phyloP scores from a whole-genome alignment of 108 stramenopile species.

The Chaetoceros muelleri region DNA sequence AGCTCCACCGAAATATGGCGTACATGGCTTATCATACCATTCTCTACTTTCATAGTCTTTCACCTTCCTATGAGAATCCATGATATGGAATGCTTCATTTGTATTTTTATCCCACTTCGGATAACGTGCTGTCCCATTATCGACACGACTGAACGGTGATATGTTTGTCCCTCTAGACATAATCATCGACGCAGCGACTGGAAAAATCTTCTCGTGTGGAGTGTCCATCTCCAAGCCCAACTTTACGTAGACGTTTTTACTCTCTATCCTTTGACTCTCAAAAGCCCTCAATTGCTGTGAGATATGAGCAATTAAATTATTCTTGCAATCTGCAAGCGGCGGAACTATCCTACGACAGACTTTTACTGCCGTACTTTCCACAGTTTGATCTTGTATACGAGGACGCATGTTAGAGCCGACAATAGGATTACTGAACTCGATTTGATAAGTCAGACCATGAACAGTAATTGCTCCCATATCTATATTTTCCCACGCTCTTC shows the following conservation, averaged over 20 bases:
- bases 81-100: constrained; percentile 16
- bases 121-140: constrained; percentile 43
- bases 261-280: constrained; percentile 17
- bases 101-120: constrained; percentile 18
- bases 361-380: constrained; percentile 19
- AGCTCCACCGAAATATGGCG: constrained; percentile 25
- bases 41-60: constrained; percentile 29
- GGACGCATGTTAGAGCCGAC: constrained; percentile 19
- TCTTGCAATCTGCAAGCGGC: constrained; percentile 18
- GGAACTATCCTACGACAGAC: constrained; percentile 23
- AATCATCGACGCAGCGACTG: constrained; percentile 13
- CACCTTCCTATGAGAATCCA: constrained; percentile 31
- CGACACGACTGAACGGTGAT: constrained; percentile 27
- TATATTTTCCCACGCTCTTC: constrained; percentile 27
- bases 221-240: constrained; percentile 32
- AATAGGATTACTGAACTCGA: constrained; percentile 30
- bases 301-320: constrained; percentile 23
- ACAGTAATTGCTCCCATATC: constrained; percentile 30
- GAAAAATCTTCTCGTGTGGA: constrained; percentile 22
- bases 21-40: constrained; percentile 31
- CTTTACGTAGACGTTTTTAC: constrained; percentile 30
- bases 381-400: constrained; percentile 1
- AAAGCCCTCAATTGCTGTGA: constrained; percentile 11
- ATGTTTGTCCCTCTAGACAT: constrained; percentile 20
- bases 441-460: constrained; percentile 20